Conservation (phyloP, 129 eudicot species). For the Artemisia tridentata region DNA sequence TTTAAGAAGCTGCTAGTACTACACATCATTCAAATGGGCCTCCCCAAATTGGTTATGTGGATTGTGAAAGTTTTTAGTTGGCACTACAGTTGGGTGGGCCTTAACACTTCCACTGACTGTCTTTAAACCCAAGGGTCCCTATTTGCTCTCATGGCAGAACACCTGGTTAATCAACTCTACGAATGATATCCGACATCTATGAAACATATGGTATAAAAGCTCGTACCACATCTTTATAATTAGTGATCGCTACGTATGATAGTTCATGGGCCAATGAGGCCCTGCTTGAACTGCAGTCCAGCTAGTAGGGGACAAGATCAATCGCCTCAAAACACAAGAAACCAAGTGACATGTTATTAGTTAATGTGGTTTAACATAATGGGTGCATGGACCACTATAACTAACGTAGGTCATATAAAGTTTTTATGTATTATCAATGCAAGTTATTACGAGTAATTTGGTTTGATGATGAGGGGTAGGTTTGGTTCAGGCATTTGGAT, state of each 20-base stretch:
- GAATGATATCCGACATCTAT: conserved; percentile 23
- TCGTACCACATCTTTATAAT: conserved; percentile 11
- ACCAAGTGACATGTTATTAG: conserved; percentile 11
- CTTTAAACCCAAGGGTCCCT: conserved; percentile 18
- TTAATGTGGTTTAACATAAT: conserved; percentile 19
- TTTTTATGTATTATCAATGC: too few species aligned
- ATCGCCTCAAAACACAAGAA: conserved; percentile 24
- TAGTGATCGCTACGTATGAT: conserved; percentile 16
- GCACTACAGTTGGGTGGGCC: conserved; percentile 33
- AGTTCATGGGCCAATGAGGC: conserved; percentile 29
- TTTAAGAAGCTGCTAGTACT: conserved; percentile 7
- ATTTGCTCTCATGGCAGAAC: conserved; percentile 29
- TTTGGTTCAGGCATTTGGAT: too few species aligned
- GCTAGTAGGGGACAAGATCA: conserved; percentile 29
- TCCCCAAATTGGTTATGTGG: neutral
- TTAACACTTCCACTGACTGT: conserved; percentile 20
- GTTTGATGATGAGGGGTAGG: too few species aligned
- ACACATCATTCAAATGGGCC: conserved; percentile 19
- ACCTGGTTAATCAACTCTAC: conserved; percentile 32
- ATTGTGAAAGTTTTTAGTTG: neutral
- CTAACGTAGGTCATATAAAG: conserved; percentile 11
- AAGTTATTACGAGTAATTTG: too few species aligned
- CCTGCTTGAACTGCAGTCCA: conserved; percentile 27
- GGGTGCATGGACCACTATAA: conserved; percentile 31
- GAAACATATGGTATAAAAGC: conserved; percentile 27